Evolutionary conservation across 2,329 filamentous ascomycete genomes (phyloP), one percentile per base, ranked within the genome.

Genomic region (Colletotrichum gloeosporioides): DNA sequence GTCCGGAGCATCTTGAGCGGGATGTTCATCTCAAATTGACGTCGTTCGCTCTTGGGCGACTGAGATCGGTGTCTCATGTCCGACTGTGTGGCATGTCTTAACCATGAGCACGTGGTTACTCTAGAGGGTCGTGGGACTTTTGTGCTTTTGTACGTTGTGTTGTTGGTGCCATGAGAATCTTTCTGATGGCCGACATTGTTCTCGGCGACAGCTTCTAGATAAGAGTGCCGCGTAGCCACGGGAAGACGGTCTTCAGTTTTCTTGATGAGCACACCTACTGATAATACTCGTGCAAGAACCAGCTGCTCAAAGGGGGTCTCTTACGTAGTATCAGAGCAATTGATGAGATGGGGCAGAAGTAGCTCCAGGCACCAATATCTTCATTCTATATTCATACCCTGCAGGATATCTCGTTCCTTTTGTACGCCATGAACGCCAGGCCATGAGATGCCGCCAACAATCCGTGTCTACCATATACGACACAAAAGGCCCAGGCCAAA

Each of bases 381-480:
- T 64, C 74, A 55, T 74, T 55, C 36, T n/a, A 31, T 39, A 69
- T 69, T 49, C 70, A 27, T 32, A 32, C 39, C 36, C n/a, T 69
- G 59, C 44, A 53, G 32, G 31, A 76, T 65, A 69, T 61, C 59
- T 66, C 22, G 31, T 57, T 61, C 68, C 29, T 76, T 76, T 77
- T 76, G 31, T 71, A 75, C 68, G 68, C 73, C 72, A 29, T n/a
- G 27, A 76, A 77, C 76, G 68, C 76, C 76, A 69, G 68, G 69
- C 73, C 75, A 55, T 73, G 22, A 61, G 70, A 62, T 69, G 62
- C 62, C 65, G 27, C 6, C 25, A 16, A n/a, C 15, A 10, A 49
- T 22, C 67, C 64, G 27, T 16, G 34, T 44, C 29, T 12, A 69
- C 44, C 15, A 16, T 29, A 16, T 9, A 25, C 22, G 16, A 31